Conservation (phyloP, 2,329 filamentous ascomycete genomes). For the Blumeriella jaapii region DNA sequence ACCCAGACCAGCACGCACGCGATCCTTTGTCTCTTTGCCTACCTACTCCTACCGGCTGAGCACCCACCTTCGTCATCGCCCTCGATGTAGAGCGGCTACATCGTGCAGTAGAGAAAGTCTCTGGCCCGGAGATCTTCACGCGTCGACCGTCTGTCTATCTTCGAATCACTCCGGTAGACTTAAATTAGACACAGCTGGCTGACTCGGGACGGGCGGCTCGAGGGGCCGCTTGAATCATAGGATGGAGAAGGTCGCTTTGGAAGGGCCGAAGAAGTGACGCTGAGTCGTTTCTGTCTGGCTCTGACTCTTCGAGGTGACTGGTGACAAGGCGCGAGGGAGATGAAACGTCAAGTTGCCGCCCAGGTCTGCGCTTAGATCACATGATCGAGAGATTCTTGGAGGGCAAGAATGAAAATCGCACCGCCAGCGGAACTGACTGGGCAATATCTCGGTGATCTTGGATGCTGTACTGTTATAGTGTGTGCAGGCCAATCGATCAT, state of each 20-base stretch:
- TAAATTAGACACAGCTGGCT: slow-evolving; percentile 13
- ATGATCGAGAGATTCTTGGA: too few species aligned
- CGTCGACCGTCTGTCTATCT: slow-evolving; percentile 22
- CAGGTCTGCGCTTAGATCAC: too few species aligned
- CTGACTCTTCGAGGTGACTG: slow-evolving; percentile 15
- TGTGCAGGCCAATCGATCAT: too few species aligned
- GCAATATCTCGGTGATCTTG: too few species aligned
- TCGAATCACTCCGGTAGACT: slow-evolving; percentile 21
- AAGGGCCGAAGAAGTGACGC: slow-evolving; percentile 14
- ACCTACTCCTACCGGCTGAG: slow-evolving; percentile 9
- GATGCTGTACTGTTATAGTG: too few species aligned
- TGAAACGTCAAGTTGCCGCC: too few species aligned
- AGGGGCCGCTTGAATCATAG: slow-evolving; percentile 15
- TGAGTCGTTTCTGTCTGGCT: slow-evolving; percentile 15
- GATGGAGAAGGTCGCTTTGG: slow-evolving; percentile 11
- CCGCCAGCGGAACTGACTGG: too few species aligned
- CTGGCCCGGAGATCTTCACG: slow-evolving; percentile 10
- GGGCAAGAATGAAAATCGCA: too few species aligned
- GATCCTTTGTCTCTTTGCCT: slow-evolving; percentile 14
- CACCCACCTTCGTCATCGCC: slow-evolving; percentile 15
- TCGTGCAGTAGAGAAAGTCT: not conserved
- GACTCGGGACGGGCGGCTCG: slow-evolving; percentile 17
- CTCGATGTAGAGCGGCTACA: slow-evolving; percentile 7
- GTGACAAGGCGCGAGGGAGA: slow-evolving; percentile 14
- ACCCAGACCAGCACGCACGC: slow-evolving; percentile 6